These are phyloP conservation scores for Fusarium sp. DNA, from an alignment of 2,329 filamentous ascomycete genomes.

Conservation along the genomic window DNA sequence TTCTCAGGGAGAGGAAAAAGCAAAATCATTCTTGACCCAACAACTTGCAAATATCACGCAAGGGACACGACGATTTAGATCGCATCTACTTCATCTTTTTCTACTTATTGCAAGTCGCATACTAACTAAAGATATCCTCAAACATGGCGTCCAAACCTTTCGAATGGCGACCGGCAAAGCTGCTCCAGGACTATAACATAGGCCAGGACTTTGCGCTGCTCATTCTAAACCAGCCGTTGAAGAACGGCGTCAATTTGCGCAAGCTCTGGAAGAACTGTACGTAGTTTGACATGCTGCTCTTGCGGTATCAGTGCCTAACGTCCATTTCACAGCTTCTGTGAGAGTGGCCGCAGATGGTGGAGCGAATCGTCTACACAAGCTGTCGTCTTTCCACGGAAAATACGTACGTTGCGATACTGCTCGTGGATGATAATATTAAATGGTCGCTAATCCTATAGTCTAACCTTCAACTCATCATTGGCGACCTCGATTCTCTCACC, in stretches of 20 bases:
- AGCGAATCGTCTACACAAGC: conserved; percentile 76
- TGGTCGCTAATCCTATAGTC: conserved; percentile 50
- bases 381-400: conserved; percentile 54
- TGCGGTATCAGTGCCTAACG: conserved; percentile 24
- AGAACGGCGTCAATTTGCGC: conserved; percentile 57
- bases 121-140: not conserved
- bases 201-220: conserved; percentile 56
- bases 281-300: conserved; percentile 27
- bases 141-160: conserved; percentile 43
- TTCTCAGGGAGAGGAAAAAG: conserved; percentile 5
- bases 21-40: not conserved
- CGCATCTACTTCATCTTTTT: not conserved
- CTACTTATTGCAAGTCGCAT: not conserved
- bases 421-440: not conserved
- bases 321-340: conserved; percentile 61
- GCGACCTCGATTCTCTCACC: conserved; percentile 87
- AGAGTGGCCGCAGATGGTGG: conserved; percentile 91
- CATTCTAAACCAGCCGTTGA: conserved; percentile 63
- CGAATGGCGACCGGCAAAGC: conserved; percentile 53
- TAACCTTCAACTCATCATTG: conserved; percentile 78
- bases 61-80: not conserved
- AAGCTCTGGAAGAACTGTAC: conserved; percentile 61
- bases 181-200: conserved; percentile 48
- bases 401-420: conserved; percentile 50
- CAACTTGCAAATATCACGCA: not conserved